A percentile compares a stretch with the other conserved stretches of the same genome.
phyloP scores from a whole-genome alignment of 257 asterid species.

The Scutellaria baicalensis region DNA sequence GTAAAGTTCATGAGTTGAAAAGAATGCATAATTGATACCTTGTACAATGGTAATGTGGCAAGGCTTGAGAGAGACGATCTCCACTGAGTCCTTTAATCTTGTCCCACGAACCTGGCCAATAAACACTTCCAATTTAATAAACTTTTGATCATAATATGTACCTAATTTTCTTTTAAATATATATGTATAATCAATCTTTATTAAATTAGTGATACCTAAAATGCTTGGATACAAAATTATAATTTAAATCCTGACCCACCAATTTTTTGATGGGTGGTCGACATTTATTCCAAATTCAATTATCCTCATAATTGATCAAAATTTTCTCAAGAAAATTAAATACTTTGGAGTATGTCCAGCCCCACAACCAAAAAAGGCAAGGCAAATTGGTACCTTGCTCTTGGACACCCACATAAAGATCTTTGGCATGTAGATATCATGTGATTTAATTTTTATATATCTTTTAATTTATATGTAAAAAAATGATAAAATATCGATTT shows the following conservation, averaged over 20 bases:
- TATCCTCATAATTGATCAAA: no score
- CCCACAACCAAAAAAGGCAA: neutral
- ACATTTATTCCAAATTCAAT: no score
- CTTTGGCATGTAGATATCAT: neutral
- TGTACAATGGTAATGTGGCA: slow-evolving; percentile 53
- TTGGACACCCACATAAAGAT: neutral
- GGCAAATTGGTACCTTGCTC: neutral
- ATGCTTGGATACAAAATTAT: no score
- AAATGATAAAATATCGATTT: no score
- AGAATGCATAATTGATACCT: slow-evolving; percentile 31
- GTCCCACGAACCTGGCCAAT: slow-evolving; percentile 51
- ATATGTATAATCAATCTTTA: no score
- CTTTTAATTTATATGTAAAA: no score
- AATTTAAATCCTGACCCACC: no score
- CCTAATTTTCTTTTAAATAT: no score
- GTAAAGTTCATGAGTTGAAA: neutral
- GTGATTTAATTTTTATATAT: neutral
- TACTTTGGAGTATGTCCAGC: no score
- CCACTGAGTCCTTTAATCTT: slow-evolving; percentile 47
- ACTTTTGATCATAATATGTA: neutral
- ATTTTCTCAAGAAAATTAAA: no score
- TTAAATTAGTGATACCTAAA: no score
- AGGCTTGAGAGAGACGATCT: slow-evolving; percentile 58
- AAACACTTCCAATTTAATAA: neutral
- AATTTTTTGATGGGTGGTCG: no score